A percentile compares a stretch with the other conserved stretches of the same genome.
phyloP scores from a whole-genome alignment of 148 eudicot species.

The Salicornia ramosissima region DNA sequence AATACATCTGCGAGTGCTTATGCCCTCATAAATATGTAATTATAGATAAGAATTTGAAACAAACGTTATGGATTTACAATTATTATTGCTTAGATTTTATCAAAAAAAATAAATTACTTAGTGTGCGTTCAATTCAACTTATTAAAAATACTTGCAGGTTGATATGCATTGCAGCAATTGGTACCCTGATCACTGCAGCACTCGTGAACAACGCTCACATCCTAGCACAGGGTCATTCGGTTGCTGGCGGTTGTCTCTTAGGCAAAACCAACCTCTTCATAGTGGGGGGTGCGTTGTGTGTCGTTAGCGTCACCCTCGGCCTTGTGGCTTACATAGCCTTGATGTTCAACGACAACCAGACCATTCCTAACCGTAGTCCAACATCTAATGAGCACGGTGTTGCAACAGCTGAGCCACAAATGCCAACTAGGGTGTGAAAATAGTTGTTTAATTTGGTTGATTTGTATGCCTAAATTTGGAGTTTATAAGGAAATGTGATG shows the following conservation, averaged over 20 bases:
- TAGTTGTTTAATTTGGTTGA: neutral
- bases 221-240: neutral
- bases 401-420: slow-evolving; percentile 13
- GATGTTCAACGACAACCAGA: neutral
- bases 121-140: too few species aligned
- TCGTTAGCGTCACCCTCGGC: slow-evolving; percentile 9
- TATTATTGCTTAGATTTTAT: too few species aligned
- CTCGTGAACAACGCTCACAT: neutral
- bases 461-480: too few species aligned
- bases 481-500: too few species aligned
- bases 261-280: neutral
- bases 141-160: slow-evolving; percentile 11
- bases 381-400: neutral
- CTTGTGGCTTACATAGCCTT: neutral
- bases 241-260: neutral
- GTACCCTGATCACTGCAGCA: neutral
- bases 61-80: too few species aligned
- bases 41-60: too few species aligned
- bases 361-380: neutral
- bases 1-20: too few species aligned
- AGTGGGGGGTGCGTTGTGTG: slow-evolving; percentile 1
- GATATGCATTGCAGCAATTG: neutral
- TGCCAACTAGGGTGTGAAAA: neutral
- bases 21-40: too few species aligned
- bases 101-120: too few species aligned